Conservation (phyloP, 1,284 basidiomycete species). For the Mycena citricolor region DNA sequence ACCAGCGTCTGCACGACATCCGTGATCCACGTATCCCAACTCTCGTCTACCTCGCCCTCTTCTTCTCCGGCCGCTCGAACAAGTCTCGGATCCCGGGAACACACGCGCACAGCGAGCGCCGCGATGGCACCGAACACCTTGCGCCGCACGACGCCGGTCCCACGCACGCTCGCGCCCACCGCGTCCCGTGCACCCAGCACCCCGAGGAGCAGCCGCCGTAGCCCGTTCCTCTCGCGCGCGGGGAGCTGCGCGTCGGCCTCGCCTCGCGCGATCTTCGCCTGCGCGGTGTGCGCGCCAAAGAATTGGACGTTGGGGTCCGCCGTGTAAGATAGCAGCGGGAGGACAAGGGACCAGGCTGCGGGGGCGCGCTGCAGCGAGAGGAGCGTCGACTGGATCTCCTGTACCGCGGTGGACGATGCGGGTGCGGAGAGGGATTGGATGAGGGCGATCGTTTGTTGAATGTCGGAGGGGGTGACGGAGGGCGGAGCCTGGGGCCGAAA, state of each 20-base stretch:
- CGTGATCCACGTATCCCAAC: constrained; percentile 57
- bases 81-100: constrained; percentile 51
- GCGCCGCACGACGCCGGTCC: constrained; percentile 70
- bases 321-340: constrained; percentile 66
- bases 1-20: constrained; percentile 59
- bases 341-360: constrained; percentile 72
- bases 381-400: constrained; percentile 3
- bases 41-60: no score
- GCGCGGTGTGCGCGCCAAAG: constrained; percentile 88
- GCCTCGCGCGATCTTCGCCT: constrained; percentile 81
- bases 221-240: constrained; percentile 47
- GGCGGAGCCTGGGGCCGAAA: no score
- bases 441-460: constrained; percentile 14
- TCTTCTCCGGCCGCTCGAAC: constrained; percentile 40
- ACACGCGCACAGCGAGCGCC: constrained; percentile 74
- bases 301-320: constrained; percentile 81
- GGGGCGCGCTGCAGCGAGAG: constrained; percentile 15
- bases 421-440: constrained; percentile 18
- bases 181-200: constrained; percentile 51
- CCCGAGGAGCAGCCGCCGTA: constrained; percentile 64
- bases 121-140: constrained; percentile 86
- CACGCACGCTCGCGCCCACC: constrained; percentile 52
- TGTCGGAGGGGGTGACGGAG: no score
- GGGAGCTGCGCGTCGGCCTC: constrained; percentile 74
- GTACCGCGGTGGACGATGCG: constrained; percentile 1